Percentiles rank a stretch among this genome's conserved stretches.
These are phyloP conservation scores for Trichosporon coremiiforme DNA, from an alignment of 1,284 basidiomycete species.

Conservation along the genomic window DNA sequence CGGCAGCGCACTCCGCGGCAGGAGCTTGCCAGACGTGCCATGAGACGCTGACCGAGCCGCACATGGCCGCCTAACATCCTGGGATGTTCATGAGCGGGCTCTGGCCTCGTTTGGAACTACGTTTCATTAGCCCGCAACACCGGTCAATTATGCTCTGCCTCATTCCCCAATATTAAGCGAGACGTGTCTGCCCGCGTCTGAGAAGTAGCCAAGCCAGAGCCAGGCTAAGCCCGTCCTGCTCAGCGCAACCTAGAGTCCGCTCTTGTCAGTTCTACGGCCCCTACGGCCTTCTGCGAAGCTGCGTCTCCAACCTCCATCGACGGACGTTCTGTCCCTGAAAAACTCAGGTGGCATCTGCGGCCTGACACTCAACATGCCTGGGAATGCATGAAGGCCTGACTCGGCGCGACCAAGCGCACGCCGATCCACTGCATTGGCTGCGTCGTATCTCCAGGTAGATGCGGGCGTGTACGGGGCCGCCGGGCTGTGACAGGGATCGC, in stretches of 20 bases:
- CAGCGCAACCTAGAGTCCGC: background rate
- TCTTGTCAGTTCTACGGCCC: background rate
- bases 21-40: background rate
- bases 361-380: slow-evolving; percentile 2
- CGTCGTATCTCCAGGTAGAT: background rate
- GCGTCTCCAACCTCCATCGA: background rate
- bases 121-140: slow-evolving; percentile 5
- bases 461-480: background rate
- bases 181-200: background rate
- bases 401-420: slow-evolving; percentile 6
- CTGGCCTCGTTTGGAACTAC: background rate
- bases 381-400: background rate
- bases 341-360: background rate
- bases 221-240: background rate
- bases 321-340: background rate
- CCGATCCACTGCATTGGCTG: slow-evolving; percentile 9
- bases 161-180: background rate
- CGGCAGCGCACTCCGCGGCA: background rate
- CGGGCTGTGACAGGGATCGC: background rate
- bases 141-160: background rate
- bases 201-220: background rate
- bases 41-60: background rate
- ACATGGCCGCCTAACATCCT: background rate
- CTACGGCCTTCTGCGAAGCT: background rate
- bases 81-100: background rate